Conservation (phyloP, 2,329 filamentous ascomycete genomes). For the Colletotrichum sp. region DNA sequence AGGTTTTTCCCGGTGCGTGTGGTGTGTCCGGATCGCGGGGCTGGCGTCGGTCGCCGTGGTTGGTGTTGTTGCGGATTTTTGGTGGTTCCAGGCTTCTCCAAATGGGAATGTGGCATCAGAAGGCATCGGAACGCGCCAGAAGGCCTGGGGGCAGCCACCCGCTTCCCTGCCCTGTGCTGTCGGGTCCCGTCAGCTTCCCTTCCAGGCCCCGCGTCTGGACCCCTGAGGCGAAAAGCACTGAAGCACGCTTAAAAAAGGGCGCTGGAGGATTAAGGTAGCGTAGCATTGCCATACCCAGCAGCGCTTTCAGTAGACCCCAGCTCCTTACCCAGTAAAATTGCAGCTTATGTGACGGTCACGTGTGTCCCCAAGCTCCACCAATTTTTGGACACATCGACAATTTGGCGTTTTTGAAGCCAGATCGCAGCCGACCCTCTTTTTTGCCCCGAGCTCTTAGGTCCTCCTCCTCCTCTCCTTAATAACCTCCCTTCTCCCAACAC, state of each 20-base stretch:
- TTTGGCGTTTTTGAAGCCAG: constrained; percentile 48
- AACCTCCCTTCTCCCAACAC: constrained; percentile 32
- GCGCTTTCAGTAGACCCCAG: not conserved
- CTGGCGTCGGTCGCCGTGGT: not conserved
- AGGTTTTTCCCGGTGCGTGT: not conserved
- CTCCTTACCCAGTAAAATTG: not conserved
- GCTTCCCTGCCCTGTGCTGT: not conserved
- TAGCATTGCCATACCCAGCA: not conserved
- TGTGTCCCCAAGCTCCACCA: constrained; percentile 29
- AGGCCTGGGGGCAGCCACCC: constrained; percentile 5
- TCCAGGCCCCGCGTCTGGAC: not conserved
- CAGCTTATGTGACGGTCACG: constrained; percentile 29
- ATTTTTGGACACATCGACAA: constrained; percentile 52
- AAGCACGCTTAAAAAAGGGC: not conserved
- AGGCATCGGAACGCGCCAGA: constrained; percentile 16
- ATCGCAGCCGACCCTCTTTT: constrained; percentile 34
- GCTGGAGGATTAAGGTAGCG: not conserved
- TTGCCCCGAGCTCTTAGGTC: constrained; percentile 25
- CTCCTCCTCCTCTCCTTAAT: constrained; percentile 37
- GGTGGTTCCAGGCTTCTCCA: not conserved
- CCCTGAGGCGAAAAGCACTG: not conserved
- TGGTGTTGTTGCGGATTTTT: not conserved
- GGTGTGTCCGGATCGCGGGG: not conserved
- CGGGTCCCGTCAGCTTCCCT: not conserved
- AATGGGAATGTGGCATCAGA: constrained; percentile 16